Evolutionary conservation across 176 grass and related monocot species (phyloP), one percentile per base, ranked within the genome.

Genomic region (Thalia dealbata): DNA sequence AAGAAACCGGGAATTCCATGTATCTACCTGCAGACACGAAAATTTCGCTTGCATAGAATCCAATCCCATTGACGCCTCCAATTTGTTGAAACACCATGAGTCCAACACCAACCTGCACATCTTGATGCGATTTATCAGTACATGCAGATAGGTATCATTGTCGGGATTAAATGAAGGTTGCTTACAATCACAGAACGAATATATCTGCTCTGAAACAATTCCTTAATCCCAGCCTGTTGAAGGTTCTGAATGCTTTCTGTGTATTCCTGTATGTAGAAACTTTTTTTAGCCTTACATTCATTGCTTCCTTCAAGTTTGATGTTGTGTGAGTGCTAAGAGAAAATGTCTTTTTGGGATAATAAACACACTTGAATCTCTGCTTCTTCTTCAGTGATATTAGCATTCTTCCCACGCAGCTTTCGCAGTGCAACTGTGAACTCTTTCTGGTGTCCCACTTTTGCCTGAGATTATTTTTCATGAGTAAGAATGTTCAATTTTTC

Each of bases 81-180:
- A 88, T 82, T 56, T 91, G 85, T 55, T 91, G 89, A 70, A 91
- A 88, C 29, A 83, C 80, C 89, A 91, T 91, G 16, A 91, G 79
- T 43, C 82, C 85, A 35, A 83, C 85, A 50, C 85, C 77, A 60
- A 90, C 82, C 91, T 93, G 73, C 23, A 79, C 35, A 77, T 65
- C 43, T 50, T 43, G 70, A 14, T 67, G 11, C 11, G 27, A 43
- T 77, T 77, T 61, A 78, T n/a, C 45, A 58, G 21, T 50, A 42
- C 32, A 67, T 21, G 7, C 15, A n/a, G 6, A 67, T 67, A 67
- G 38, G n/a, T n/a, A n/a, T n/a, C n/a, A 67, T 19, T 67, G 9
- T 14, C 7, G 13, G 5, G 38, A 16, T 67, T 32, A 21, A 5
- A 9, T 19, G 26, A 14, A 63, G 26, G 65, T 68, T 68, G 38